Conservation (phyloP, 2,329 filamentous ascomycete genomes). For the Calycina herbarum region DNA sequence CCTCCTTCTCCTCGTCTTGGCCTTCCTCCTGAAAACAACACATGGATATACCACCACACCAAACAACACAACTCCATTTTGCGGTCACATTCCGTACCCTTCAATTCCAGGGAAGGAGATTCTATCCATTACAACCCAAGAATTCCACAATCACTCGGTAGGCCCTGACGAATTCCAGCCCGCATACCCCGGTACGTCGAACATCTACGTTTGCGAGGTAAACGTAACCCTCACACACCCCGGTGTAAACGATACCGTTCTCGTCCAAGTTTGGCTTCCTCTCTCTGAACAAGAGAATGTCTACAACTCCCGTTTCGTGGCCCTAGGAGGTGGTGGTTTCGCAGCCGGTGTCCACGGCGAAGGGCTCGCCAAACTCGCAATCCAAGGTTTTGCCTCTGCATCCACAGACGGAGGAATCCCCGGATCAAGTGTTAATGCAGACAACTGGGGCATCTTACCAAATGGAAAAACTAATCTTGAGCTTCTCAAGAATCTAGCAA, state of each 20-base stretch:
- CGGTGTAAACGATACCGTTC: neutral
- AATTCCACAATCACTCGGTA: neutral
- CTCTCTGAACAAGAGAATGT: neutral
- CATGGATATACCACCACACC: neutral
- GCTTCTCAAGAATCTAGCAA: constrained; percentile 36
- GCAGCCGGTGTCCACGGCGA: neutral
- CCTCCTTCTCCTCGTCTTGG: neutral
- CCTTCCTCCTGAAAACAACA: neutral
- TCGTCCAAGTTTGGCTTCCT: neutral
- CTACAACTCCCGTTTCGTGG: neutral
- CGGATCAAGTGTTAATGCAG: neutral
- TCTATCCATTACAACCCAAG: neutral
- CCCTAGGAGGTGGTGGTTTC: neutral
- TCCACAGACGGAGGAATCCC: neutral
- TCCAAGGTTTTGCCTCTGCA: neutral
- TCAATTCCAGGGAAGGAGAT: neutral
- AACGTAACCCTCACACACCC: constrained; percentile 1
- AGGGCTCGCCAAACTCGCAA: neutral
- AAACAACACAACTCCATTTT: neutral
- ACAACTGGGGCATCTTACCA: neutral
- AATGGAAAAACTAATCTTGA: neutral
- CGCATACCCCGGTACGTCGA: neutral
- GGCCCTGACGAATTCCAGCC: neutral
- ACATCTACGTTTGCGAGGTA: neutral
- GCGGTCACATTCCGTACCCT: neutral